These are phyloP conservation scores for Cytospora leucostoma DNA, from an alignment of 2,329 filamentous ascomycete species.

Conservation along the genomic window DNA sequence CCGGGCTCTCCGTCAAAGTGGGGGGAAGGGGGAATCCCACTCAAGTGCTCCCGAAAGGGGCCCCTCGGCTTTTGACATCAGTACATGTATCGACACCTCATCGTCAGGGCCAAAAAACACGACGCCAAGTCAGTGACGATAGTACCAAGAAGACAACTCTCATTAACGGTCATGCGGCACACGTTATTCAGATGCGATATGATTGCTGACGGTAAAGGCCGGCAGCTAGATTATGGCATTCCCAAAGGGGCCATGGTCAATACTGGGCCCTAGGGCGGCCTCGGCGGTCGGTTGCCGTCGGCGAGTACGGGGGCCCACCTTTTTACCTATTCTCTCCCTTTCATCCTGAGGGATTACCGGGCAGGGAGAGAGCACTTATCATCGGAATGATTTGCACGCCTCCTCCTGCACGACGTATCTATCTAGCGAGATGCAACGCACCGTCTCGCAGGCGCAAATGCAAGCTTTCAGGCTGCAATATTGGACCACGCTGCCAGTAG, in stretches of 20 bases:
- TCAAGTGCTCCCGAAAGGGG: not conserved
- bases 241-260: too few species aligned
- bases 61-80: not conserved
- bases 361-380: not conserved
- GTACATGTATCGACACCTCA: not conserved
- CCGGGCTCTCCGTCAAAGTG: not conserved
- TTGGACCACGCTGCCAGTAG: too few species aligned
- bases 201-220: not conserved
- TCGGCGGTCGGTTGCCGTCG: conserved; percentile 9
- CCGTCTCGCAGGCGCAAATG: not conserved
- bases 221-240: not conserved
- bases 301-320: conserved; percentile 5
- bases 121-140: not conserved
- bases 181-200: not conserved
- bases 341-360: not conserved
- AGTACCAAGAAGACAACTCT: too few species aligned
- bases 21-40: not conserved
- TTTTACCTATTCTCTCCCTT: not conserved
- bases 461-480: not conserved
- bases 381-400: not conserved
- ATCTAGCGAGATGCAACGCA: not conserved
- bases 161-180: too few species aligned
- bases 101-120: not conserved
- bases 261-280: not conserved
- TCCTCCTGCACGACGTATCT: not conserved